A percentile compares a stretch with the other conserved stretches of the same genome.
Conservation (phyloP, 1,139 yeast genomes). For the Candida sp. region DNA sequence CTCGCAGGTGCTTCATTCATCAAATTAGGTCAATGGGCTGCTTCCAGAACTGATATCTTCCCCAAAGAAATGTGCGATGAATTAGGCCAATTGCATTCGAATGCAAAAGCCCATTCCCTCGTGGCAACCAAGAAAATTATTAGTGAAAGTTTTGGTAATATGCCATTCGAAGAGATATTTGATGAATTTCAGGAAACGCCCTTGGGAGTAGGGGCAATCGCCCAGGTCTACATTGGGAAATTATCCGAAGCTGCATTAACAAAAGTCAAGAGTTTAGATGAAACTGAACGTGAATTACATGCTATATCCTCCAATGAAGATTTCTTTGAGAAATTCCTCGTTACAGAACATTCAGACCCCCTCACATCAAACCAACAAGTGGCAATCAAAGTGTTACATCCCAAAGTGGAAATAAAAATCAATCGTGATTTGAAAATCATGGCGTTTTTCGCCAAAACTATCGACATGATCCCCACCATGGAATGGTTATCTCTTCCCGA, state of each 20-base stretch:
- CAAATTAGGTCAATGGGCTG: slow-evolving; percentile 99
- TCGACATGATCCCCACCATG: slow-evolving; percentile 84
- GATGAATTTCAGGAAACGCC: slow-evolving; percentile 76
- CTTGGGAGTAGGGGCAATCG: slow-evolving; percentile 95
- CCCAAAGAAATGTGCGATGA: slow-evolving; percentile 77
- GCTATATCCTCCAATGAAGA: slow-evolving; percentile 11
- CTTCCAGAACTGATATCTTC: slow-evolving; percentile 94
- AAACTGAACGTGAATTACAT: slow-evolving; percentile 4
- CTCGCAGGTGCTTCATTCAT: slow-evolving; percentile 93
- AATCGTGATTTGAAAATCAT: slow-evolving; percentile 81
- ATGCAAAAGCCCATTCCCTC: slow-evolving; percentile 73
- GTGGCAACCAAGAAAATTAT: slow-evolving; percentile 57
- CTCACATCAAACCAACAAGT: slow-evolving; percentile 54
- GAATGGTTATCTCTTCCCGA: slow-evolving; percentile 96
- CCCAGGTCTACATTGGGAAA: slow-evolving; percentile 86
- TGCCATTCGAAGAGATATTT: slow-evolving; percentile 72
- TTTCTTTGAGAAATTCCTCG: slow-evolving; percentile 32
- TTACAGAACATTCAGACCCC: slow-evolving; percentile 34
- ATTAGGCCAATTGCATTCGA: slow-evolving; percentile 74
- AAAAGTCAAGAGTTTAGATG: slow-evolving; percentile 7
- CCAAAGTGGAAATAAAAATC: slow-evolving; percentile 69
- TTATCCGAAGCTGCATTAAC: slow-evolving; percentile 45
- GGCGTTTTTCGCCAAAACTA: slow-evolving; percentile 68
- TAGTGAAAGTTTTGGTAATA: slow-evolving; percentile 56
- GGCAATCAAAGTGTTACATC: slow-evolving; percentile 92